Base-by-base conservation (phyloP, 805 yeast genomes). In the Isabelozyma rhagii region DNA sequence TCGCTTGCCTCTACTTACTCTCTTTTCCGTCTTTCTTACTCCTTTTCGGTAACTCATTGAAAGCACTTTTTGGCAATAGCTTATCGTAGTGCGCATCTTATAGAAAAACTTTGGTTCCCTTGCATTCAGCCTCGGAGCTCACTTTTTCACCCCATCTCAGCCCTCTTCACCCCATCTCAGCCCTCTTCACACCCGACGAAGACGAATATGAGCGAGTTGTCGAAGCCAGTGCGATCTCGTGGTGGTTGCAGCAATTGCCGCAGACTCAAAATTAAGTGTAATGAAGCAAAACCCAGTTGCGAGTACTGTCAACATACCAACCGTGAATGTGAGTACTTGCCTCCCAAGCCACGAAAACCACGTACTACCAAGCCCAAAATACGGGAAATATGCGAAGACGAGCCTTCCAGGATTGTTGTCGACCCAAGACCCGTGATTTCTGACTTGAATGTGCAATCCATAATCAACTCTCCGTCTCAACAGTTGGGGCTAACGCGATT, bases 241-340 rank as follows among this genome's bases (percentile, higher is more conserved):
- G 43, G 41, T 17, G 54, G 54, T 3, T 51, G 54, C 29, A 29
- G 36, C 8, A 51, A 45, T 39, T 51, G 54, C 28, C 48, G 44
- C 17, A 31, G 17, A 21, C 41, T 51, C 4, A 29, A 44, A 13
- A 51, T 51, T 14, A 51, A 51, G 31, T 69, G 74, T 46, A 53
- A 65, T 47, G 73, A 67, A 44, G 59, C 51, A 9, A 58, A 54
- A 47, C 74, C 74, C 4, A 38, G 45, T 8, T 69, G 74, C 51
- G 73, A 69, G 42, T 69, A 69, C 51, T 69, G 74, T 39, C 38
- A 38, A 2, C 66, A 66, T 48, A 64, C 71, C 4, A 50, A 54
- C 14, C 50, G 71, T 3, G 44, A 46, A 3, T 68, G 72, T 45
- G 47, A 50, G 4, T 68, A 68, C 45, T 31, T 31, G n/a, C 63